Base-by-base conservation (phyloP, 345 rosid species). In the Euphorbia lathyris region DNA sequence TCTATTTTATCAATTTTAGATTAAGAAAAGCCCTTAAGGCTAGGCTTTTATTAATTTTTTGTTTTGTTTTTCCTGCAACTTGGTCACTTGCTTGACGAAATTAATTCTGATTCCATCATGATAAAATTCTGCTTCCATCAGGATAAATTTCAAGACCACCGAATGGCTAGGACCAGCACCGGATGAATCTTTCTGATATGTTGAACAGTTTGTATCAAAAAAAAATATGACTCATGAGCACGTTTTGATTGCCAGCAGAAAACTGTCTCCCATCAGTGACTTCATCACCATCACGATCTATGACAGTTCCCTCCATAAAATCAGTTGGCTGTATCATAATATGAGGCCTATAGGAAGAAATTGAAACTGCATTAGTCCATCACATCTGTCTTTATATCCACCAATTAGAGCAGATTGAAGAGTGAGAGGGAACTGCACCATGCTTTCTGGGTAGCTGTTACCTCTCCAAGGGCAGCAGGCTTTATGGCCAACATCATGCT, bases 341-440 rank as follows among this genome's bases (percentile, higher is more conserved):
- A 60, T 85, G 84, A 51, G 83, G 92, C 84, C 91, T 86, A 85
- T 76, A 60, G 99, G 99, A 71, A 96, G 93, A 76, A 85, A 80
- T 32, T 87, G 86, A 86, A 96, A 96, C 70, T 96, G 99, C 80
- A 89, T 77, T 58, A 96, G 98, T 64, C 98, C 99, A 81, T 96
- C 97, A 72, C 94, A 90, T 68, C 99, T 91, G 81, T 96, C 99
- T 80, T 92, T 96, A 76, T 85, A 96, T 79, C 98, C 99, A 59
- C 96, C 99, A 71, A 92, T 85, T 57, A 96, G 81, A 62, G 99
- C 97, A 72, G 98, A 90, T 43, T 87, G 91, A 26, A 97, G 96
- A 77, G 99, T 88, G 66, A 96, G 98, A 75, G 97, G 99, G 79
- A 96, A 96, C 86, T 96, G 98, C 77, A 89, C 99, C 86, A 96